These are phyloP conservation scores for Cytospora leucostoma DNA, from an alignment of 2,329 filamentous ascomycete genomes.

Conservation along the genomic window DNA sequence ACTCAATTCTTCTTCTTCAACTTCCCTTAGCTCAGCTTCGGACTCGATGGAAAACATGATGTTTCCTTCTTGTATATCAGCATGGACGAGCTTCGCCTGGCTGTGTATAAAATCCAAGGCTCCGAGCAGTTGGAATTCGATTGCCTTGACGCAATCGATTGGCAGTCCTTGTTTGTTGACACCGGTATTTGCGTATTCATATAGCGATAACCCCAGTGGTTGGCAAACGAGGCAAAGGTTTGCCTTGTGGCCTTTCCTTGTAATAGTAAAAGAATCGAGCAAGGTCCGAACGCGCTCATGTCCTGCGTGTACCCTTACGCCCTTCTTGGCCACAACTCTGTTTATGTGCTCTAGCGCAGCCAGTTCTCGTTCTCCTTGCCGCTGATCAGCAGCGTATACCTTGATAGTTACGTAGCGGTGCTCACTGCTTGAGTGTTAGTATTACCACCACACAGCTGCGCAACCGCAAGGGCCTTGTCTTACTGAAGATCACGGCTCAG, in stretches of 20 bases:
- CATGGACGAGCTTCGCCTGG: constrained; percentile 19
- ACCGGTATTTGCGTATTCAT: constrained; percentile 3
- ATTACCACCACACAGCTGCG: background rate
- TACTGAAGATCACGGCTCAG: background rate
- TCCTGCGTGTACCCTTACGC: constrained; percentile 1
- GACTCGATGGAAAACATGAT: constrained; percentile 15
- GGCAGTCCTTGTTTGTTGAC: background rate
- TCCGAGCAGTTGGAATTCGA: background rate
- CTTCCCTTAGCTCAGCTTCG: background rate
- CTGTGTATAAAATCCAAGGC: background rate
- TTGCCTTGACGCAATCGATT: background rate
- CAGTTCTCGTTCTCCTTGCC: constrained; percentile 8
- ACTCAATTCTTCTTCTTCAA: constrained; percentile 19
- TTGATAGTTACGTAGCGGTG: constrained; percentile 23
- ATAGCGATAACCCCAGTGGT: constrained; percentile 8
- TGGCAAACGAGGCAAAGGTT: constrained; percentile 20
- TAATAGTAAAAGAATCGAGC: constrained; percentile 13
- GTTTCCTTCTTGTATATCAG: constrained; percentile 25
- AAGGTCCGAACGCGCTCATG: constrained; percentile 9
- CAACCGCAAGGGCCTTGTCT: too few species aligned
- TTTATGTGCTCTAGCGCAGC: constrained; percentile 17
- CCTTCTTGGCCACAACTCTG: background rate
- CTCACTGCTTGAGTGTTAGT: background rate
- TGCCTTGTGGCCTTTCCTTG: background rate
- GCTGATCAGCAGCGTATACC: constrained; percentile 11